Evolutionary conservation across 495 filamentous ascomycete species (phyloP), one percentile per base, ranked within the genome.

Genomic region (Hypoxylon crocopeplum): DNA sequence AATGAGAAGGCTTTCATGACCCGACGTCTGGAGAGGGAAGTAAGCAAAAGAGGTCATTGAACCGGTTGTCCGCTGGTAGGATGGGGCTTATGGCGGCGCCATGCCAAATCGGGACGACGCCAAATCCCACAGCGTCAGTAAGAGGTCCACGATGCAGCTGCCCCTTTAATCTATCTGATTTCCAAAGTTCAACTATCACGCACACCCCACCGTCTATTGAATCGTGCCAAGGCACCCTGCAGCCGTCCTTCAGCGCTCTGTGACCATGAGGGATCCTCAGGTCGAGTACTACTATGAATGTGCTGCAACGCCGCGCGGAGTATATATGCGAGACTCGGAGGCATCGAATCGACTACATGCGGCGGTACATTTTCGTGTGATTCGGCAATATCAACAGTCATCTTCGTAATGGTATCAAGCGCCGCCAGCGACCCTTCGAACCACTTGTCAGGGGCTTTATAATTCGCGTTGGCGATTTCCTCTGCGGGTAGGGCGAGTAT

Each of bases 301-400:
- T 44, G 40, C 40, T 27, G 8, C 19, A 44, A 22, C 22, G 65
- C 60, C 6, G 62, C 68, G 16, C 59, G 56, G 11, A 66, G 41
- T 0, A 69, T 25, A 56, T 48, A 73, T n/a, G 40, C 12, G 50
- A 56, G 66, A 33, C 65, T 66, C 15, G 70, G 66, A 12, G 68
- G 51, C 13, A 61, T 25, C 5, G 6, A 20, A 41, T 66, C 62
- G 3, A 69, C 8, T 8, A 8, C 4, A 4, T 27, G 3, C 24
- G 4, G 8, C 24, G 8, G 24, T 8, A 8, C 17, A n/a, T 15
- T 48, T 7, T 22, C 45, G 45, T 48, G 45, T 3, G 54, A 40
- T 12, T 56, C 33, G 8, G 52, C 62, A 37, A 69, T 48, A 29
- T 69, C 66, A 12, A 69, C 48, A 5, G 59, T 50, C 53, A 69